These are phyloP conservation scores for Gymnopilus junonius DNA, from an alignment of 768 basidiomycete genomes.

Conservation along the genomic window DNA sequence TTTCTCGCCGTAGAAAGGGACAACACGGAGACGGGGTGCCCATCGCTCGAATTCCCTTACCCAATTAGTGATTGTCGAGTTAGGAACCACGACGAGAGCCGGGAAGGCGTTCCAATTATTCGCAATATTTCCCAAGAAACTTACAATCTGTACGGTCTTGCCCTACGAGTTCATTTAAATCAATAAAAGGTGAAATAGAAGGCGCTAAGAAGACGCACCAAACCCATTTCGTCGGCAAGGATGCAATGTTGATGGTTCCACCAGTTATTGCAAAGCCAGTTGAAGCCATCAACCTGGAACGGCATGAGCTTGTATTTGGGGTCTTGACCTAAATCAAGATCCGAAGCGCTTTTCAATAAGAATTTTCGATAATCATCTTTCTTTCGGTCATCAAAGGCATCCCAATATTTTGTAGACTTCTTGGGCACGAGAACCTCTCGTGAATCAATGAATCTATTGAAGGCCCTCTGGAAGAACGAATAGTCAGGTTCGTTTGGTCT, in stretches of 20 bases:
- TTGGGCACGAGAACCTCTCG: conserved; percentile 62
- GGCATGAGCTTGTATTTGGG: conserved; percentile 74
- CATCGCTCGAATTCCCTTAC: conserved; percentile 91
- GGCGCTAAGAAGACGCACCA: conserved; percentile 48
- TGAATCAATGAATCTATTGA: conserved; percentile 67
- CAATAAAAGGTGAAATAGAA: background rate
- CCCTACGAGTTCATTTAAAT: conserved; percentile 51
- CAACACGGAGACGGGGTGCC: conserved; percentile 75
- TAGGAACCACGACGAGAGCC: conserved; percentile 90
- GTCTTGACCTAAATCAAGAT: conserved; percentile 72
- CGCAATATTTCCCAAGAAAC: conserved; percentile 75
- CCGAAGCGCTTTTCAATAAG: conserved; percentile 52
- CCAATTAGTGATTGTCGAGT: conserved; percentile 96
- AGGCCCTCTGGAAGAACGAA: conserved; percentile 67
- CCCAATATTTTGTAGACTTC: conserved; percentile 44
- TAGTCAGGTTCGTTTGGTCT: conserved; percentile 58
- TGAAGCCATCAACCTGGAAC: conserved; percentile 87
- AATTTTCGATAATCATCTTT: conserved; percentile 57
- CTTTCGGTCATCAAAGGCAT: conserved; percentile 54
- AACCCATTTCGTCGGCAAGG: conserved; percentile 97
- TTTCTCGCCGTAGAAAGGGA: conserved; percentile 85
- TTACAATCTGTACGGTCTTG: conserved; percentile 91
- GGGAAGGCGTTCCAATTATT: conserved; percentile 68
- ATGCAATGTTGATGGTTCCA: conserved; percentile 85
- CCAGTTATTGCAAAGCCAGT: conserved; percentile 89